Evolutionary conservation across 1,284 basidiomycete species (phyloP), one percentile per base, ranked within the genome.

Genomic region (Peniophora sp.): DNA sequence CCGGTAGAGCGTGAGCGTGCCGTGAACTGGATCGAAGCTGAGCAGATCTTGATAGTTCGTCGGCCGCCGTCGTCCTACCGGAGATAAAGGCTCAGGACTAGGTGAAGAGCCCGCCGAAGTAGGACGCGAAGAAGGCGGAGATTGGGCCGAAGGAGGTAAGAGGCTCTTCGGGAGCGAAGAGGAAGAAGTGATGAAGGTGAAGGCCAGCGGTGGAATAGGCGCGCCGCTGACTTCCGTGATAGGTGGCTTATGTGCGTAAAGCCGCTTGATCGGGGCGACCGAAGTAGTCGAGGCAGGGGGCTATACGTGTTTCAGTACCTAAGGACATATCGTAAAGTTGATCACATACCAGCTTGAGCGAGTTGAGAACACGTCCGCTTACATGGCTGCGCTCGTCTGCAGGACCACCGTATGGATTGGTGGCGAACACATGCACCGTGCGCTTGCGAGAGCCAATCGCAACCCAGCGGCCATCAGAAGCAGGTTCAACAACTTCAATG

Each of bases 391-490:
- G 60, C 8, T 77, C 68, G 61, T 87, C 79, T 0, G 85, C 72
- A 48, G 70, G 72, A 2, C 91, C 88, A 1, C 88, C 89, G 51
- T 81, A 81, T 0, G 88, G 88, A 59, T 88, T 85, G 18, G 85
- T 71, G 9, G 86, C 79, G 62, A 89, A 93, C 0, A 92, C 67
- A 66, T 94, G 87, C 39, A 83, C 62, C 0, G 79, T 85, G 45
- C 83, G 64, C 57, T 82, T 81, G 59, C 71, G 61, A 47, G 79
- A 91, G 1, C 78, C 79, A 27, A 92, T 68, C 0, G 81, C 86
- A 3, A 86, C 67, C 83, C 87, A 92, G 24, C 83, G 68, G 18
- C 81, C 82, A 58, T 88, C 85, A 0, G 64, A 59, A 2, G 82
- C 76, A 71, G 82, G 83, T 47, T 66, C 71, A n/a, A 81, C 66